Evolutionary conservation across 2,329 filamentous ascomycete genomes (phyloP), one percentile per base, ranked within the genome.

Genomic region (Aspergillus persii): DNA sequence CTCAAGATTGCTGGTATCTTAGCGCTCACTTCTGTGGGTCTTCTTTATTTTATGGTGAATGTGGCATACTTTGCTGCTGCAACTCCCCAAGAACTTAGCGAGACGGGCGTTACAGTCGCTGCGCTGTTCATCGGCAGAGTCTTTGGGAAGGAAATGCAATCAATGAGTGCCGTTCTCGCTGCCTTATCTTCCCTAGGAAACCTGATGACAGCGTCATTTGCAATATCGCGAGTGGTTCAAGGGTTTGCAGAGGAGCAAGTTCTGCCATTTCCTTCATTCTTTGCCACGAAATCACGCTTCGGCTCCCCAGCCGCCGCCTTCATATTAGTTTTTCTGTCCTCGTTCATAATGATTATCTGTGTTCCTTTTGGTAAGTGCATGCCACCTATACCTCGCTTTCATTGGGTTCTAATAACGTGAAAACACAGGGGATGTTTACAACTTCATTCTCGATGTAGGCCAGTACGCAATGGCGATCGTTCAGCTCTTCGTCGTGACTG

Each of bases 181-280:
- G 86, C 87, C 0, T 77, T 89, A 0, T 89, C 86, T 0, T 86
- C 86, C 3, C 86, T 88, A 63, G 87, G 86, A 30, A 89, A 89
- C 65, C 84, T 89, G 12, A 78, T 89, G 50, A 84, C 81, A 58
- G 86, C 89, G 61, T 89, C 89, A 62, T 89, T 89, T 74, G 86
- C 86, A 0, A 86, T 89, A 71, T 86, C 86, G 6, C 82, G 87
- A 55, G 74, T 89, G 4, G 86, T 87, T 0, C 87, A 88, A 71
- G 86, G 88, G 70, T 81, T 89, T 15, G 86, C 85, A 3, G 83
- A 85, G 9, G 86, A 89, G 72, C 86, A 86, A 30, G 80, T 89
- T n/a, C 73, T 89, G 2, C 87, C 87, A 0, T 86, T 84, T 58
- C 86, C 85, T 0, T 75, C 78, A 1, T 77, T 89, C 64, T 89